phyloP scores from a whole-genome alignment of 148 eudicot species.

The Rhododendron henanense region DNA sequence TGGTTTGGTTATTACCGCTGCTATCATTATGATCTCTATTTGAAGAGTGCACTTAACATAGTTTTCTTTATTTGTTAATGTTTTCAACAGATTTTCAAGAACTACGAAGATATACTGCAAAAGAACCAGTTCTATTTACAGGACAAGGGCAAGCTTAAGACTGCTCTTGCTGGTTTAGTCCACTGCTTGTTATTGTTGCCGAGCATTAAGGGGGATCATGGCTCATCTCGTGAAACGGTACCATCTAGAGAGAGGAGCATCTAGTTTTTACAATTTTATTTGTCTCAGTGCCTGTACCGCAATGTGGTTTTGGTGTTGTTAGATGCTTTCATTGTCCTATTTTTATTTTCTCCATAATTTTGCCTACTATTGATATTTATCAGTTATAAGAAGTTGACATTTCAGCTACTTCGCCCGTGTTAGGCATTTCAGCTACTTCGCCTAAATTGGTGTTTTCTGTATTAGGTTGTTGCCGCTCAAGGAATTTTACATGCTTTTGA shows the following conservation, averaged over 20 bases:
- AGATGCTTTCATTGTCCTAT: not conserved
- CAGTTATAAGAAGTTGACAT: not conserved
- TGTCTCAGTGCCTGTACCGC: too few species aligned
- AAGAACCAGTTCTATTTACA: slow-evolving; percentile 69
- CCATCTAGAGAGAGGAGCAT: slow-evolving; percentile 6
- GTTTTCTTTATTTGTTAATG: not conserved
- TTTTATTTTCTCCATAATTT: not conserved
- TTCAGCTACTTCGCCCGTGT: not conserved
- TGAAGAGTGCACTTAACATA: not conserved
- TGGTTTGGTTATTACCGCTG: not conserved
- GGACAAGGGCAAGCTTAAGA: slow-evolving; percentile 79
- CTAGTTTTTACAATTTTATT: not conserved
- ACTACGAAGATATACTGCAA: slow-evolving; percentile 61
- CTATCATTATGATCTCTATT: not conserved
- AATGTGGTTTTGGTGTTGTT: not conserved
- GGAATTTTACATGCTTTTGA: slow-evolving; percentile 67
- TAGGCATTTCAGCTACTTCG: not conserved
- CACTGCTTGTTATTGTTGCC: slow-evolving; percentile 80
- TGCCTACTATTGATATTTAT: not conserved
- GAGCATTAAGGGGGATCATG: slow-evolving; percentile 33
- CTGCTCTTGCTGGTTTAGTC: slow-evolving; percentile 56
- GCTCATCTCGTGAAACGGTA: slow-evolving; percentile 40
- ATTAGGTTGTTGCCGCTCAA: slow-evolving; percentile 28
- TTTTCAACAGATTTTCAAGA: slow-evolving; percentile 55
- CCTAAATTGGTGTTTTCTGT: slow-evolving; percentile 3